Percentiles rank a stretch among this genome's conserved stretches.
phyloP scores from a whole-genome alignment of 2,329 filamentous ascomycete genomes.

The Diplodia intermedia region DNA sequence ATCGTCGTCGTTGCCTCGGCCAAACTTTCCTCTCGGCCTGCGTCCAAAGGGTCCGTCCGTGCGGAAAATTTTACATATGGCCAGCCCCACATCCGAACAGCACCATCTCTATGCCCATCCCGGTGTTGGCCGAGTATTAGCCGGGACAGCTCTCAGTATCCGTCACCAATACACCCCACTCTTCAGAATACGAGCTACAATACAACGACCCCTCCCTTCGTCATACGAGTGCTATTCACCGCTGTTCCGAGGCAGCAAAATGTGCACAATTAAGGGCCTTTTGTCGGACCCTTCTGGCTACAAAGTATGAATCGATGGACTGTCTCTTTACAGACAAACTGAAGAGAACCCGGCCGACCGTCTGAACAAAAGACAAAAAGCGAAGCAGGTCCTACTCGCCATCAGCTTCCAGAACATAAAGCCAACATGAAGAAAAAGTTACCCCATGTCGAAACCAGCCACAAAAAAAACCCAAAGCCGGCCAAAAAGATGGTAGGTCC shows the following conservation, averaged over 20 bases:
- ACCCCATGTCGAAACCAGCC: too few relatives aligned
- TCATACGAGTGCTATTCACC: too few relatives aligned
- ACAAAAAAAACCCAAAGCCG: too few relatives aligned
- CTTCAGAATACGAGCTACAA: too few relatives aligned
- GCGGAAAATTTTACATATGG: slow-evolving; percentile 1
- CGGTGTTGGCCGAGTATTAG: too few relatives aligned
- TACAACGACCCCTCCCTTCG: too few relatives aligned
- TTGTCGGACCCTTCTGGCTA: background rate
- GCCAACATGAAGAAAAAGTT: background rate
- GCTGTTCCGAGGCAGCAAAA: background rate
- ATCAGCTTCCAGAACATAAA: too few relatives aligned
- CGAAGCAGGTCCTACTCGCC: background rate
- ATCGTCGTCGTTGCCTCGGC: background rate
- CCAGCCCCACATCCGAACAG: slow-evolving; percentile 4
- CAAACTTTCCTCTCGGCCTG: background rate
- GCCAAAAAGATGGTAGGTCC: background rate
- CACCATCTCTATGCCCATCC: too few relatives aligned
- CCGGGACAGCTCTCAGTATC: too few relatives aligned
- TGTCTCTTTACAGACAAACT: background rate
- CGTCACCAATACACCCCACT: too few relatives aligned
- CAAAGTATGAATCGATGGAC: background rate
- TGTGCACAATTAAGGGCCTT: background rate
- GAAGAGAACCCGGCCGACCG: background rate
- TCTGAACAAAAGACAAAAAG: background rate
- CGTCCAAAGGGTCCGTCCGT: background rate